Conservation (phyloP, 371 early-diverging fungal species). For the Apophysomyces elegans region DNA sequence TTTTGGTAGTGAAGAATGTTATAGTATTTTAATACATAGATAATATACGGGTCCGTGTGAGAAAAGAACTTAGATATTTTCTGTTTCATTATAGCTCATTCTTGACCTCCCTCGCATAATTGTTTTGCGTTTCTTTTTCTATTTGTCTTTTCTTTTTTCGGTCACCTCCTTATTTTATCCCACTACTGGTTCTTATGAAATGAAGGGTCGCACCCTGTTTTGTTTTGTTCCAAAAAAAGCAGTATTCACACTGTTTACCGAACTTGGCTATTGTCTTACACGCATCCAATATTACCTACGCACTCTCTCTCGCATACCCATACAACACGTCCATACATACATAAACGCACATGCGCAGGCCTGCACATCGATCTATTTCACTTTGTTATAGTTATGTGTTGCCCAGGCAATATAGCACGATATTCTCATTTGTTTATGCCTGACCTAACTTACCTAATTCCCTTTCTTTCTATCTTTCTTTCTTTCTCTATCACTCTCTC, state of each 20-base stretch:
- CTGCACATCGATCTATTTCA: no score
- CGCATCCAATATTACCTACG: no score
- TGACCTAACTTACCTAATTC: neutral
- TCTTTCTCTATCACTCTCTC: neutral
- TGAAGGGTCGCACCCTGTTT: conserved; percentile 12
- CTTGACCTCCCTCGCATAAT: conserved; percentile 11
- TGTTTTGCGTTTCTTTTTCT: neutral
- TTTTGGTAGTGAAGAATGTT: conserved; percentile 2
- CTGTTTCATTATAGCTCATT: conserved; percentile 8
- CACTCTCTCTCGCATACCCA: no score
- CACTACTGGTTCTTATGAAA: conserved; percentile 11
- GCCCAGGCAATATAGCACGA: no score
- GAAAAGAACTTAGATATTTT: conserved; percentile 2
- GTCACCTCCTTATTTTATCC: conserved; percentile 13
- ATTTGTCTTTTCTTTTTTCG: neutral
- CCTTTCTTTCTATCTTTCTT: neutral
- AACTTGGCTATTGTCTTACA: neutral
- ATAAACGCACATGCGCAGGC: neutral
- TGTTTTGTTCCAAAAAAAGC: conserved; percentile 9
- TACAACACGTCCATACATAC: no score
- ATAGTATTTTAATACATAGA: neutral
- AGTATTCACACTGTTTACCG: neutral
- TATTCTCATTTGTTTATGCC: no score
- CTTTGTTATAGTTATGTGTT: neutral
- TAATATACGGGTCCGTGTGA: neutral